A percentile compares a stretch with the other conserved stretches of the same genome.
Conservation (phyloP, 202 grass and related monocot species). For the Brachypodium distachyon region DNA sequence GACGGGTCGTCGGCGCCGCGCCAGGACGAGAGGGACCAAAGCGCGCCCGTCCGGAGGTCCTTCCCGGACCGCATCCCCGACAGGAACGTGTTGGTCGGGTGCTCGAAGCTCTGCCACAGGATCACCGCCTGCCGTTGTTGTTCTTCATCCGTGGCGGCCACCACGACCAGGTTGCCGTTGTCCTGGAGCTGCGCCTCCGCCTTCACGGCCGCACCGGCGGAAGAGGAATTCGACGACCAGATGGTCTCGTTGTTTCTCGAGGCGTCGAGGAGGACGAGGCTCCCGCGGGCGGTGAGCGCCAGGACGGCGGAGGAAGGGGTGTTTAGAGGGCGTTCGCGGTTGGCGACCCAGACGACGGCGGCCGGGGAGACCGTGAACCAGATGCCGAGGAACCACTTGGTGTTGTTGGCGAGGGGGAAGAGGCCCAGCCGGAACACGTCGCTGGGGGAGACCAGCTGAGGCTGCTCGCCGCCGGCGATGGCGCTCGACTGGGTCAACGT, state of each 20-base stretch:
- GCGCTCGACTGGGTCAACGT: conserved; percentile 7
- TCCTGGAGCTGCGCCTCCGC: conserved; percentile 32
- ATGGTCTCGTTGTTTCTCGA: background rate
- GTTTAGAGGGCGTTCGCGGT: conserved; percentile 36
- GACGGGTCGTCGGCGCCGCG: conserved; percentile 32
- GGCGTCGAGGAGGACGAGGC: conserved; percentile 30
- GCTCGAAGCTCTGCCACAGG: conserved; percentile 63
- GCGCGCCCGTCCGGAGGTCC: conserved; percentile 10
- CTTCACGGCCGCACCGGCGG: background rate
- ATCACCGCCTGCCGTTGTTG: background rate
- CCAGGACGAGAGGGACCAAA: conserved; percentile 42
- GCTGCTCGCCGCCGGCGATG: conserved; percentile 10
- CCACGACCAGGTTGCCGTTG: conserved; percentile 51
- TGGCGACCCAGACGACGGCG: conserved; percentile 53
- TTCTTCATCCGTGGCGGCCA: too few relatives aligned
- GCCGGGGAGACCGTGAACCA: conserved; percentile 42
- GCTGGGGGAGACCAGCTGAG: conserved; percentile 30
- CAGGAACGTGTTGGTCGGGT: conserved; percentile 56
- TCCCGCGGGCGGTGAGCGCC: background rate
- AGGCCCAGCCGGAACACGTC: conserved; percentile 41
- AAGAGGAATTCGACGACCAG: conserved; percentile 29
- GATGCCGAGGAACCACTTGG: conserved; percentile 36
- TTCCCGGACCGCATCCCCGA: conserved; percentile 31
- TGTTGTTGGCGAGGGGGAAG: conserved; percentile 25
- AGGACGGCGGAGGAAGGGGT: conserved; percentile 1